Evolutionary conservation across 805 yeast species (phyloP).

Genomic region (Myxozyma neotropica): DNA sequence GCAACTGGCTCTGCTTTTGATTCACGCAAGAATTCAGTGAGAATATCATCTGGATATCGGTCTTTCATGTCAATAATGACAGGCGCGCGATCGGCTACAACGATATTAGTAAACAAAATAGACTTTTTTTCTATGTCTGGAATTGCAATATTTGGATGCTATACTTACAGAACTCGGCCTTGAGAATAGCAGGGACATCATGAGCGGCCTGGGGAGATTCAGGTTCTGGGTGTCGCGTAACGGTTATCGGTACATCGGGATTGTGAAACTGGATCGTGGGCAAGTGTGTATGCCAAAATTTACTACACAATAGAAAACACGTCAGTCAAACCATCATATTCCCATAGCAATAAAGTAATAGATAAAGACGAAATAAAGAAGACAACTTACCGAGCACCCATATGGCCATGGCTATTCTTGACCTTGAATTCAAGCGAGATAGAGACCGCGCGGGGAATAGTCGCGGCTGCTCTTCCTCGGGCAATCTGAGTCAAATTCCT

Average conservation of each 20-base stretch:
- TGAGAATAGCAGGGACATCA: constrained; percentile 40
- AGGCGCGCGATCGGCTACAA: constrained; percentile 7
- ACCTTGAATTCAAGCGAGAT: constrained; percentile 21
- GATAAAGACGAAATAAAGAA: background rate
- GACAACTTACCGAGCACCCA: constrained; percentile 32
- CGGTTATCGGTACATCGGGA: constrained; percentile 65
- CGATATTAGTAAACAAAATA: background rate
- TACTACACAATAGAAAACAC: too few relatives aligned
- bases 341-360: background rate
- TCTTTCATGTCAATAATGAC: constrained; percentile 55
- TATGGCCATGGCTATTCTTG: constrained; percentile 27
- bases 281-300: constrained; percentile 72
- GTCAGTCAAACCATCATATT: background rate
- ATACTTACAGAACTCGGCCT: constrained; percentile 36
- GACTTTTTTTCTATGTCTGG: too few relatives aligned
- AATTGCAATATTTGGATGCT: too few relatives aligned
- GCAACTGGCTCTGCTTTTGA: constrained; percentile 12
- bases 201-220: constrained; percentile 45
- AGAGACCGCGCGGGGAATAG: constrained; percentile 7
- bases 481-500: constrained; percentile 6
- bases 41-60: constrained; percentile 54
- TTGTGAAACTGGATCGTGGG: constrained; percentile 84
- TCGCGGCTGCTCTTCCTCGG: constrained; percentile 20
- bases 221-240: constrained; percentile 42
- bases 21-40: constrained; percentile 54